Percentiles rank a stretch among this genome's conserved stretches.
Evolutionary conservation across 2,329 filamentous ascomycete genomes (phyloP).

Genomic region (Nigrograna mackinnonii): DNA sequence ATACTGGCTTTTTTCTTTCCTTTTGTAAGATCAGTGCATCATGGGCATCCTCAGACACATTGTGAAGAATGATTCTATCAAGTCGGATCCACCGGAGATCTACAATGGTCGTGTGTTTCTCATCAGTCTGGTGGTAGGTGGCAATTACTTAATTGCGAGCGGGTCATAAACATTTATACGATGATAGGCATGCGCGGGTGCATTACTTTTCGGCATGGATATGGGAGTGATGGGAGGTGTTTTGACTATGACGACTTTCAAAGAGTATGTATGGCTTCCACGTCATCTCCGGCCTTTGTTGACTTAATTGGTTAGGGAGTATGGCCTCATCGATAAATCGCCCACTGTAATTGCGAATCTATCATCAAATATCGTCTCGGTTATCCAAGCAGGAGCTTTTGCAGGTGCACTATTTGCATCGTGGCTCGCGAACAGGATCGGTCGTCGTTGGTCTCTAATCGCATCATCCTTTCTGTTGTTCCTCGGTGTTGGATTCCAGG

Average conservation of each 20-base stretch:
- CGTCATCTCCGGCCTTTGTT: too few species aligned
- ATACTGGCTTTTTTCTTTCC: too few species aligned
- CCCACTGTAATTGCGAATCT: not conserved
- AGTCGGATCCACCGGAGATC: not conserved
- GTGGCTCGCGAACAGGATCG: not conserved
- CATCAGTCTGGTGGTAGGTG: not conserved
- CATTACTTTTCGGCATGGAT: not conserved
- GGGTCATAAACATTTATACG: not conserved
- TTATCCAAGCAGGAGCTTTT: not conserved
- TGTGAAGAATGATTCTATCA: not conserved
- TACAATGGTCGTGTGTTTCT: not conserved
- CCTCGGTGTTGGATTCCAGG: not conserved
- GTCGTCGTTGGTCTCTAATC: not conserved
- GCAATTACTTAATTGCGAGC: not conserved
- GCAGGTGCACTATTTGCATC: not conserved
- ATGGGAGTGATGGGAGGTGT: not conserved
- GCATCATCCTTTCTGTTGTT: not conserved
- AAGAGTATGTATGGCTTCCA: not conserved
- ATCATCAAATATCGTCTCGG: not conserved
- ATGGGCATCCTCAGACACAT: not conserved
- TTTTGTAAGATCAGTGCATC: too few species aligned
- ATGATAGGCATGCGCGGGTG: not conserved
- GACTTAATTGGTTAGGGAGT: too few species aligned
- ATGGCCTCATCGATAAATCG: not conserved
- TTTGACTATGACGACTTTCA: not conserved